A percentile compares a stretch with the other conserved stretches of the same genome.
Conservation (phyloP, 306 rosid species). For the Luffa acutangula region DNA sequence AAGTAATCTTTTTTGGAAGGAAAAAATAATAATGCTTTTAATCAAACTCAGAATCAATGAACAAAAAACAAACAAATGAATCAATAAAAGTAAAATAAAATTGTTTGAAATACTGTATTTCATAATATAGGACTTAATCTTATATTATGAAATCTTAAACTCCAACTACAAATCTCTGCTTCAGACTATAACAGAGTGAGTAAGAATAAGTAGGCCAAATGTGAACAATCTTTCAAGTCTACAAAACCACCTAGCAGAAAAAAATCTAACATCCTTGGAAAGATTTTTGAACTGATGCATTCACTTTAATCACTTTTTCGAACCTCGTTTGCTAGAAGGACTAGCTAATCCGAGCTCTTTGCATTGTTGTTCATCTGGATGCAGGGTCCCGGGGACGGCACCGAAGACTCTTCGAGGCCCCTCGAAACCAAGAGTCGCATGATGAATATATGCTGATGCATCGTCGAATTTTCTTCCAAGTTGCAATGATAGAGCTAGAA, state of each 20-base stretch:
- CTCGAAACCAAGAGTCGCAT: slow-evolving; percentile 65
- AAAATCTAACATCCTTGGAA: not conserved
- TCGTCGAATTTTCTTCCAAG: slow-evolving; percentile 33
- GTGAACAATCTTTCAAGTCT: not conserved
- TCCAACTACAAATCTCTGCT: not conserved
- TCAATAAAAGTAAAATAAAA: not conserved
- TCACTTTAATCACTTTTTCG: slow-evolving; percentile 11
- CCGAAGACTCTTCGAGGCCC: slow-evolving; percentile 64
- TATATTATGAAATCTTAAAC: not conserved
- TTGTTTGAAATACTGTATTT: not conserved
- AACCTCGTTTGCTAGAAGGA: slow-evolving; percentile 23
- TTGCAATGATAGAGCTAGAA: slow-evolving; percentile 38
- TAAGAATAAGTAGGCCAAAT: not conserved
- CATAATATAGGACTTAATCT: not conserved
- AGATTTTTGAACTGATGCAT: not conserved
- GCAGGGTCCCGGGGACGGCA: slow-evolving; percentile 73
- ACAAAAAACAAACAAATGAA: not conserved
- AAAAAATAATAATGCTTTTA: not conserved
- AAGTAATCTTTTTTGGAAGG: no score
- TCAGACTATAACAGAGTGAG: not conserved
- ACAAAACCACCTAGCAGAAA: not conserved
- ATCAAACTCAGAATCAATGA: not conserved
- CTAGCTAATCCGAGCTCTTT: slow-evolving; percentile 58
- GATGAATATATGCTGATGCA: slow-evolving; percentile 66
- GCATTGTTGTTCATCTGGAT: slow-evolving; percentile 67